A percentile compares a stretch with the other conserved stretches of the same genome.
Conservation (phyloP, 163 green algal species). For the Scenedesmus sp. region DNA sequence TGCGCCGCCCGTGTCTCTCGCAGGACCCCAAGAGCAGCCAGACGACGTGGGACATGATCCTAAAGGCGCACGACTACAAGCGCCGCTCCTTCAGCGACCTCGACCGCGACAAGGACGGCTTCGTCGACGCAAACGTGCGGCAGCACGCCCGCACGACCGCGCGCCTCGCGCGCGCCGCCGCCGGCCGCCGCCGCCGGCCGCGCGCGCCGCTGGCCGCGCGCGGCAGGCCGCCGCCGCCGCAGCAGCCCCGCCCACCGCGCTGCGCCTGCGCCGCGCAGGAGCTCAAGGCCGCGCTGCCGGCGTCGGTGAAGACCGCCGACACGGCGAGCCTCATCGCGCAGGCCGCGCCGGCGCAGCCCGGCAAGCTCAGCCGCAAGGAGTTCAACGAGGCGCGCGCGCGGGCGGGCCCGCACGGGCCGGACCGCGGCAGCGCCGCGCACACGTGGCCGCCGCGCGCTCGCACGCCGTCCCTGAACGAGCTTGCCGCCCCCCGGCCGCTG, state of each 20-base stretch:
- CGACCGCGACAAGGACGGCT: slow-evolving; percentile 41
- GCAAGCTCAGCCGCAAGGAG: slow-evolving; percentile 44
- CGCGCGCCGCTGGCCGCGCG: too few species aligned
- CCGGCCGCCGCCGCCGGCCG: neutral
- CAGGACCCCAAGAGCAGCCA: slow-evolving; percentile 31
- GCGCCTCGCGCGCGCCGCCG: neutral
- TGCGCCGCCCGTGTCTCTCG: neutral
- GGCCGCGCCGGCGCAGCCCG: neutral
- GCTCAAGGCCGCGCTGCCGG: neutral
- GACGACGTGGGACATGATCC: slow-evolving; percentile 42
- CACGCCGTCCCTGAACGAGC: too few species aligned
- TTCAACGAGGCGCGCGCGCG: too few species aligned
- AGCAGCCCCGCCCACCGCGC: too few species aligned
- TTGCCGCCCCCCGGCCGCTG: too few species aligned
- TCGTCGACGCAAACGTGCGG: slow-evolving; percentile 27
- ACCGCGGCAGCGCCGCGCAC: too few species aligned
- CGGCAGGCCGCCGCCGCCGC: too few species aligned
- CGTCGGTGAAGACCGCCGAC: slow-evolving; percentile 6
- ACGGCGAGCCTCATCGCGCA: slow-evolving; percentile 20
- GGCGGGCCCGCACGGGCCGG: too few species aligned
- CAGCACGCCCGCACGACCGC: neutral
- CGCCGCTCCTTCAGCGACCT: slow-evolving; percentile 40
- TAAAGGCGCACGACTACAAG: slow-evolving; percentile 19
- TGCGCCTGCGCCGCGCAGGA: slow-evolving; percentile 3
- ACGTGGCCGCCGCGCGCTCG: too few species aligned